These are phyloP conservation scores for Colletotrichum orchidophilum DNA, from an alignment of 2,329 filamentous ascomycete species.

Conservation along the genomic window DNA sequence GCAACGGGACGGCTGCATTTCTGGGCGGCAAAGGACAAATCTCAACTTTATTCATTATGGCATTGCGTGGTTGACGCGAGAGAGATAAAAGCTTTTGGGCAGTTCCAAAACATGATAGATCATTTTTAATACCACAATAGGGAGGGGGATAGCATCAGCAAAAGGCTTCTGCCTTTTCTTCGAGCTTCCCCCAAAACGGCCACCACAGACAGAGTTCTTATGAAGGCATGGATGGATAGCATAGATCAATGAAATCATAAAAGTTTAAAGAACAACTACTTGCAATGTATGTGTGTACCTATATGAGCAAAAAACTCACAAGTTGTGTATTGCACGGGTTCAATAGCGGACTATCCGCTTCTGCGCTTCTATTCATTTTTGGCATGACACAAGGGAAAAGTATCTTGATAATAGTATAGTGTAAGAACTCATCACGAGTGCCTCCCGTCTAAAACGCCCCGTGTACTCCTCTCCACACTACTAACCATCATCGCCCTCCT, in stretches of 20 bases:
- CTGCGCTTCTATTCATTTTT: slow-evolving; percentile 1
- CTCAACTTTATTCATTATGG: slow-evolving; percentile 13
- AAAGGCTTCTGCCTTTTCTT: background rate
- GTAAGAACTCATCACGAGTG: background rate
- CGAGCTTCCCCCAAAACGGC: background rate
- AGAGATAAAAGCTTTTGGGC: background rate
- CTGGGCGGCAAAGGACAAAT: slow-evolving; percentile 22
- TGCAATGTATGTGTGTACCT: background rate
- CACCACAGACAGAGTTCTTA: background rate
- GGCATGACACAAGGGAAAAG: background rate
- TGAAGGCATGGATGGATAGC: background rate
- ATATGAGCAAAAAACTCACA: background rate
- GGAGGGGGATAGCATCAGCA: background rate
- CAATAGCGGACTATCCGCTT: background rate
- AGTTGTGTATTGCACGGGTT: background rate
- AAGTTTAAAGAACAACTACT: background rate
- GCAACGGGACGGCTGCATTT: background rate
- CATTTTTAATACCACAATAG: slow-evolving; percentile 17
- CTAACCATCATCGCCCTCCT: background rate
- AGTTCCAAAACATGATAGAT: background rate
- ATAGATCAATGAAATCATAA: background rate
- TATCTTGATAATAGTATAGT: background rate
- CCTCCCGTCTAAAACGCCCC: slow-evolving; percentile 9
- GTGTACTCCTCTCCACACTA: background rate
- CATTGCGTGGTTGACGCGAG: slow-evolving; percentile 16